Evolutionary conservation across 116 monocot genomes (phyloP), one percentile per base, ranked within the genome.

Genomic region (Iris pallida): DNA sequence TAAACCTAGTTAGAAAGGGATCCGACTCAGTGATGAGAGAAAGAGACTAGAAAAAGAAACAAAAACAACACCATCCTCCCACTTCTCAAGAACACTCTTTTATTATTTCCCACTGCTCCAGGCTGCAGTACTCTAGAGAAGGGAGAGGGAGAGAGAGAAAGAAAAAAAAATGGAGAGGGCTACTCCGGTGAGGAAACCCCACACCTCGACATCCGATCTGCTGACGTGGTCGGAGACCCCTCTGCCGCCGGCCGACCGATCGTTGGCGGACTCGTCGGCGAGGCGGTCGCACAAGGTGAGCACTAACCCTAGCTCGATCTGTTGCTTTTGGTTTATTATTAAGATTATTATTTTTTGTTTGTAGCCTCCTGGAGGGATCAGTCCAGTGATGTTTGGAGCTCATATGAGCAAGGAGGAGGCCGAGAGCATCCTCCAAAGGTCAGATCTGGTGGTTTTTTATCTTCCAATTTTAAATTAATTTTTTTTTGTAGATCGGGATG

Each of bases 351-450:
- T 42, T 69, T n/a, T 30, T 30, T 30, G 30, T 4, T 12, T 41
- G 60, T 45, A 80, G 80, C 71, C 77, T 11, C 46, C 65, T 43
- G 70, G 73, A 42, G 82, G 75, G 73, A 80, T 85, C 72, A 76
- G 72, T 57, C 66, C 77, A 18, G 89, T 80, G 73, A 66, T 89
- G 63, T 82, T 82, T 40, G 89, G 89, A 3, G 89, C 80, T 55
- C 68, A 73, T 74, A 67, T 82, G 79, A 82, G 62, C 8, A 80
- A 82, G 77, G 77, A 77, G 71, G 89, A 89, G 52, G 74, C 82
- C 16, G 82, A 89, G 69, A 64, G 68, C 62, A 58, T 80, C 55
- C 57, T 70, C 61, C 74, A 68, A 57, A 85, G 82, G 89, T 89
- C 16, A 71, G 79, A 75, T 82, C 76, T 78, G 49, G 17, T 4